These are phyloP conservation scores for Cyberlindnera nakhonratchasimensis DNA, from an alignment of 805 yeast species.

Conservation along the genomic window DNA sequence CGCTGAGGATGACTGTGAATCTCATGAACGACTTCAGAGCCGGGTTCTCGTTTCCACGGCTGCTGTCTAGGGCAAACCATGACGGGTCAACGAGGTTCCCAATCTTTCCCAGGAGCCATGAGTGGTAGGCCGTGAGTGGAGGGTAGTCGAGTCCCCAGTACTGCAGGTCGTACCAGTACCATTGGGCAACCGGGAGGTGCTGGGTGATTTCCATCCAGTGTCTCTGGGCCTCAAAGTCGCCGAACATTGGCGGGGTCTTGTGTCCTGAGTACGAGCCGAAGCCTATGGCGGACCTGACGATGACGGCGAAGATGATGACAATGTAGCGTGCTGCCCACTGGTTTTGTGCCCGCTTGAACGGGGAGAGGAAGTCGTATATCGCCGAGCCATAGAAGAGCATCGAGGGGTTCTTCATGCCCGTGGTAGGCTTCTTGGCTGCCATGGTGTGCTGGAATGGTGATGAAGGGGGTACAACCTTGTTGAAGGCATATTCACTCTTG, in stretches of 20 bases:
- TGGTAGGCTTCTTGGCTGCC: neutral
- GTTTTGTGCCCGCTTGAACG: slow-evolving; percentile 75
- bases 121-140: slow-evolving; percentile 92
- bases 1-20: slow-evolving; percentile 71
- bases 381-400: slow-evolving; percentile 54
- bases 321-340: slow-evolving; percentile 90
- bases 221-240: slow-evolving; percentile 97
- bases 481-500: too few relatives aligned
- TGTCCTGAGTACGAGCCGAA: slow-evolving; percentile 84
- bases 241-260: slow-evolving; percentile 71
- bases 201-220: slow-evolving; percentile 96
- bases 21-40: slow-evolving; percentile 84
- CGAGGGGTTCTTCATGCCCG: slow-evolving; percentile 27
- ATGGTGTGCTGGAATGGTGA: too few relatives aligned
- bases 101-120: slow-evolving; percentile 70
- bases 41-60: slow-evolving; percentile 71
- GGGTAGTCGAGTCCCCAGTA: slow-evolving; percentile 99
- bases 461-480: too few relatives aligned
- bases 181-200: slow-evolving; percentile 63
- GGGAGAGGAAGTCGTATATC: slow-evolving; percentile 69
- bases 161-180: slow-evolving; percentile 88
- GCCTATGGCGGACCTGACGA: slow-evolving; percentile 81
- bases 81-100: slow-evolving; percentile 59
- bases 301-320: slow-evolving; percentile 65
- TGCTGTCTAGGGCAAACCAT: slow-evolving; percentile 74